Evolutionary conservation across 2,329 filamentous ascomycete genomes (phyloP), one percentile per base, ranked within the genome.

Genomic region (Arthrinium phaeospermum): DNA sequence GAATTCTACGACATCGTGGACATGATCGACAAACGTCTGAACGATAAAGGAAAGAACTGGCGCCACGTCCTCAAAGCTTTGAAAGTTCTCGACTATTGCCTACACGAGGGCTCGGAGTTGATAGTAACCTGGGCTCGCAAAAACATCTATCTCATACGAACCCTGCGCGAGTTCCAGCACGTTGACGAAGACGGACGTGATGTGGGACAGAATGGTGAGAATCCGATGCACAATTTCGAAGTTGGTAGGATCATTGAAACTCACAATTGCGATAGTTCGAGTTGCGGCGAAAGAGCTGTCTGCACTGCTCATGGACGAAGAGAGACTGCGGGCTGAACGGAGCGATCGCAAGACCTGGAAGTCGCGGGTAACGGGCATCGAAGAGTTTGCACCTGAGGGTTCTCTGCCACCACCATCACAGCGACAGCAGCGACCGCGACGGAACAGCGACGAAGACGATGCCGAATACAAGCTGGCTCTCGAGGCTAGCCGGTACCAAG

Each of bases 1-100:
- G 96, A 98, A 82, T 99, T 99, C 86, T 98, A 98, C 86, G 96
- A 99, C 82, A 98, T 99, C 79, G 98, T 99, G 92, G 96, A 99
- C 83, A 99, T 99, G 94, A 88, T 99, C 77, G 96, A 99, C 85
- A 98, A 98, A 87, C 93, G 96, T 77, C 86, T 99, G 80, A 99
- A 99, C 79, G 96, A 99, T 84, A 98, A 99, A 84, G 96, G 96
- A 80, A 99, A 98, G 88, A 99, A 99, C 82, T 99, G 96, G 96
- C 92, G 96, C 78, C 96, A 99, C 82, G 96, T 99, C 16, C 86
- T 99, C 73, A 99, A 99, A 85, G 97, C 96, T 57, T 87, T 99
- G 77, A 99, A 99, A 83, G 96, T 99, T 70, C 89, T 98, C 72
- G 96, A 99, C 83, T 99, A 99, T 84, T 98, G 95, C 84, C 88